These are phyloP conservation scores for Aureobasidium uvarum DNA, from an alignment of 2,329 filamentous ascomycete genomes.

Conservation along the genomic window DNA sequence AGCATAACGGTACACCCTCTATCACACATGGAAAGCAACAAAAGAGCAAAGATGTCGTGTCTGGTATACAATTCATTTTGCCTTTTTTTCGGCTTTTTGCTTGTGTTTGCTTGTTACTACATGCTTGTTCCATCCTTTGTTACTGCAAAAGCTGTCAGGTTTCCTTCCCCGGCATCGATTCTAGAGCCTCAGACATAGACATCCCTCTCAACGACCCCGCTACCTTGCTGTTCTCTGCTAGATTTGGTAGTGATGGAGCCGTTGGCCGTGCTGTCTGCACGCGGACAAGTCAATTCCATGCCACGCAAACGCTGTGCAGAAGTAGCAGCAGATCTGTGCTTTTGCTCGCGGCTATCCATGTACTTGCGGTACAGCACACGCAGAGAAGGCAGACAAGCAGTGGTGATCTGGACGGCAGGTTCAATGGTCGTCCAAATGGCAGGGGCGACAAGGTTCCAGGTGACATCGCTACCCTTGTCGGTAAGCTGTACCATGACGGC, in stretches of 20 bases:
- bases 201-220: background rate
- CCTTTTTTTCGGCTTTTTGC: too few relatives aligned
- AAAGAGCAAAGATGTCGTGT: too few relatives aligned
- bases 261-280: background rate
- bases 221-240: background rate
- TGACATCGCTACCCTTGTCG: slow-evolving; percentile 22
- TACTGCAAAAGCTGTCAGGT: too few relatives aligned
- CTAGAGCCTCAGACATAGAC: background rate
- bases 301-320: background rate
- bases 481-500: slow-evolving; percentile 26
- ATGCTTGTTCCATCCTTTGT: too few relatives aligned
- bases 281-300: background rate
- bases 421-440: slow-evolving; percentile 31
- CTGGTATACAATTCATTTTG: too few relatives aligned
- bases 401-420: slow-evolving; percentile 29
- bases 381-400: slow-evolving; percentile 28
- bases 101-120: too few relatives aligned
- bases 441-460: slow-evolving; percentile 27
- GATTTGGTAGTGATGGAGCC: background rate
- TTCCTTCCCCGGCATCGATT: too few relatives aligned
- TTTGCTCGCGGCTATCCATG: background rate
- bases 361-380: slow-evolving; percentile 12
- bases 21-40: too few relatives aligned
- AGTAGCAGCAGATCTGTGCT: background rate
- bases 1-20: too few relatives aligned